A percentile compares a stretch with the other conserved stretches of the same genome.
Conservation (phyloP, 768 basidiomycete species). For the Russula brevipes region DNA sequence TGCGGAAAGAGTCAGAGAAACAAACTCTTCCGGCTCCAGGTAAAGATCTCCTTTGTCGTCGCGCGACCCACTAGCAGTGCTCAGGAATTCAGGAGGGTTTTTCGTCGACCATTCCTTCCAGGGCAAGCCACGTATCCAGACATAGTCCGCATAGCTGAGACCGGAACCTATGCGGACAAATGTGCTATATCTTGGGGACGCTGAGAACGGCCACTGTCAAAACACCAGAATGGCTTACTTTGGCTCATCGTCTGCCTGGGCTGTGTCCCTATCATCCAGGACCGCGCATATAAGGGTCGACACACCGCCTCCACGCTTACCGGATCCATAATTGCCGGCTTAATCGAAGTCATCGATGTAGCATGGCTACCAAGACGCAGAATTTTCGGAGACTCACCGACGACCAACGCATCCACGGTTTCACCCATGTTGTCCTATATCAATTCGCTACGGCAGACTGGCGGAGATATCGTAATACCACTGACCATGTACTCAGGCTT, state of each 20-base stretch:
- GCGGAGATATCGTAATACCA: slow-evolving; percentile 2
- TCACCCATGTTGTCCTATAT: slow-evolving; percentile 84
- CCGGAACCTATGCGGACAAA: slow-evolving; percentile 92
- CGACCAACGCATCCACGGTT: slow-evolving; percentile 86
- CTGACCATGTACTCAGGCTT: slow-evolving; percentile 84
- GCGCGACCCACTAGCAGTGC: slow-evolving; percentile 51
- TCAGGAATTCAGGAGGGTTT: slow-evolving; percentile 63
- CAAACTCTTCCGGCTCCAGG: slow-evolving; percentile 81
- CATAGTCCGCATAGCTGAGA: slow-evolving; percentile 77
- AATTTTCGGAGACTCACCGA: slow-evolving; percentile 49
- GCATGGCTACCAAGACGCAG: neutral
- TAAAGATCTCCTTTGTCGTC: slow-evolving; percentile 91
- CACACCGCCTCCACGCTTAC: slow-evolving; percentile 81
- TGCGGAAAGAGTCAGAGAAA: slow-evolving; percentile 22
- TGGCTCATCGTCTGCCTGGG: slow-evolving; percentile 54
- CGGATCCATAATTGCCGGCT: slow-evolving; percentile 87
- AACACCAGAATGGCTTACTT: slow-evolving; percentile 41
- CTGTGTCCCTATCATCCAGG: slow-evolving; percentile 59
- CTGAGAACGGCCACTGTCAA: neutral
- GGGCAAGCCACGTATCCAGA: slow-evolving; percentile 74
- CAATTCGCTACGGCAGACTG: neutral
- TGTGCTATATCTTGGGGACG: slow-evolving; percentile 59
- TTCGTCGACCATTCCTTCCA: slow-evolving; percentile 81
- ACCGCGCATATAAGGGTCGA: slow-evolving; percentile 89
- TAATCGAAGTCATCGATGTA: neutral